These are phyloP conservation scores for Aspergillus wentii DNA, from an alignment of 495 filamentous ascomycete genomes.

Conservation along the genomic window DNA sequence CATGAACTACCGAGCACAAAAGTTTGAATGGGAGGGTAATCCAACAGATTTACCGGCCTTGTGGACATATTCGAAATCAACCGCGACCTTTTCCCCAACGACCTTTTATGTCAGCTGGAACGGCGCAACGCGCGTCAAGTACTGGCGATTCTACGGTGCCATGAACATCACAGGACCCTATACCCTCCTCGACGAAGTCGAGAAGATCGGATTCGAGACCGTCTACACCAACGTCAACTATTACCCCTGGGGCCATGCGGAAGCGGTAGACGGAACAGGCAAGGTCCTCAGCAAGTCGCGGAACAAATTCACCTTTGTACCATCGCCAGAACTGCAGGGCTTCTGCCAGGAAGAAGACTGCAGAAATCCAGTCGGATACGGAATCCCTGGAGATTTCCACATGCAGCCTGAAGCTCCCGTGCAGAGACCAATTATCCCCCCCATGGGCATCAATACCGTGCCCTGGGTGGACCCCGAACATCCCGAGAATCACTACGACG, in stretches of 20 bases:
- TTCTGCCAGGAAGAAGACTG: conserved; percentile 31
- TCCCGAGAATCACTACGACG: conserved; percentile 12
- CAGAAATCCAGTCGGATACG: conserved; percentile 27
- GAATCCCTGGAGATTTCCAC: conserved; percentile 33
- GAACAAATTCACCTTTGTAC: conserved; percentile 36
- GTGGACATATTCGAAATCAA: conserved; percentile 35
- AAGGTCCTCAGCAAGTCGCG: conserved; percentile 28
- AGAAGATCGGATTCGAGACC: conserved; percentile 39
- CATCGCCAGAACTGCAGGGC: conserved; percentile 30
- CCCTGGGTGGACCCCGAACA: conserved; percentile 36
- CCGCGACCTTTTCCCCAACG: conserved; percentile 21
- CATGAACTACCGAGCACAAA: conserved; percentile 44
- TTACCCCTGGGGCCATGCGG: conserved; percentile 31
- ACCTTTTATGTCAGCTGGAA: conserved; percentile 47
- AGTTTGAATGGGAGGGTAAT: conserved; percentile 41
- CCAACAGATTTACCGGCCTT: conserved; percentile 39
- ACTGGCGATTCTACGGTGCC: conserved; percentile 38
- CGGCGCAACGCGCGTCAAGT: conserved; percentile 38
- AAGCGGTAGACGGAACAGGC: conserved; percentile 31
- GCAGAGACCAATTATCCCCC: conserved; percentile 24
- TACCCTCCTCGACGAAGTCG: conserved; percentile 22
- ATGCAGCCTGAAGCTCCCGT: no score
- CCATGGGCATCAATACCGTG: conserved; percentile 33
- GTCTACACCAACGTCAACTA: conserved; percentile 25
- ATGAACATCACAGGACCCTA: conserved; percentile 27